These are phyloP conservation scores for Flueggea neowawraea DNA, from an alignment of 441 rosid species.

Conservation along the genomic window DNA sequence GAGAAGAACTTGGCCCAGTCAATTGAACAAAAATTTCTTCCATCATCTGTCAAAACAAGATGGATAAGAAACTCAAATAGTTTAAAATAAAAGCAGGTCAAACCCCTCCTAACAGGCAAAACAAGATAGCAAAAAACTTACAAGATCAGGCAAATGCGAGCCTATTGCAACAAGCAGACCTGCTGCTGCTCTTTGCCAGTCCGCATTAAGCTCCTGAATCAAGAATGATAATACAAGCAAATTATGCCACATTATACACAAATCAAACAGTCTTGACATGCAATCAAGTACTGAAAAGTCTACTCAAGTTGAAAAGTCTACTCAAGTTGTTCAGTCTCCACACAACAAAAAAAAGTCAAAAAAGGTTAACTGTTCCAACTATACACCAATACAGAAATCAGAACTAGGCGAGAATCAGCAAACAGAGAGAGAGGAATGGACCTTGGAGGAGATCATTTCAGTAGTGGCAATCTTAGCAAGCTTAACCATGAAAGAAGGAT, in stretches of 20 bases:
- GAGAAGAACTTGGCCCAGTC: conserved; percentile 69
- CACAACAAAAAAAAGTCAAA: too few species aligned
- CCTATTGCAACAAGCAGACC: conserved; percentile 92
- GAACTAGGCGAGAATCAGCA: not conserved
- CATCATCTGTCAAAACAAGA: conserved; percentile 74
- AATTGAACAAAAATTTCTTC: conserved; percentile 90
- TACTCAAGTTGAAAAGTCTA: not conserved
- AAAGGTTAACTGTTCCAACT: too few species aligned
- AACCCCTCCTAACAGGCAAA: not conserved
- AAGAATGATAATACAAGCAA: conserved; percentile 17
- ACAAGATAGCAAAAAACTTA: conserved; percentile 34
- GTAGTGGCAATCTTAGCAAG: conserved; percentile 95
- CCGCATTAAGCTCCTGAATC: conserved; percentile 75
- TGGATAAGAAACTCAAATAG: conserved; percentile 4
- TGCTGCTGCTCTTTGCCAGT: conserved; percentile 96
- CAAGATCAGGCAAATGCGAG: conserved; percentile 90
- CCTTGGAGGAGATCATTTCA: conserved; percentile 97
- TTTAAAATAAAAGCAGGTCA: not conserved
- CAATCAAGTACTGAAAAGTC: not conserved
- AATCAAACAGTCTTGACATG: not conserved
- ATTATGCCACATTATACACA: not conserved
- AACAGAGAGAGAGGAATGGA: conserved; percentile 6
- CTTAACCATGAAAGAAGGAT: conserved; percentile 71
- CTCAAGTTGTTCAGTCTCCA: not conserved
- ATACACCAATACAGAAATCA: not conserved